phyloP scores from a whole-genome alignment of 257 asterid genomes.

The Paulownia fortunei region DNA sequence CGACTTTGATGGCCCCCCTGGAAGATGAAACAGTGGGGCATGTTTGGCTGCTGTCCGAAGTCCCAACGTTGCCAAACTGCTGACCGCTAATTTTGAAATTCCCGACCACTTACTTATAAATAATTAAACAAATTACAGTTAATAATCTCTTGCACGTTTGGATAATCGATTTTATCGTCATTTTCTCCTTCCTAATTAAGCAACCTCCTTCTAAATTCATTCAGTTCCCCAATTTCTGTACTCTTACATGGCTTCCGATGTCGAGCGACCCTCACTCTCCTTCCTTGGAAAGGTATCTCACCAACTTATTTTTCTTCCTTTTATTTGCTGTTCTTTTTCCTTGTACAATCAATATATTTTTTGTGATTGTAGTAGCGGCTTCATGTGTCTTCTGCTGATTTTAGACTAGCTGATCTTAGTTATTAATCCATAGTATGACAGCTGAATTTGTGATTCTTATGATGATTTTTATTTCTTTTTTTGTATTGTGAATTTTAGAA shows the following conservation, averaged over 20 bases:
- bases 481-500: constrained; percentile 35
- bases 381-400: neutral
- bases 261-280: constrained; percentile 43
- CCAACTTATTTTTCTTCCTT: neutral
- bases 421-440: neutral
- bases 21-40: neutral
- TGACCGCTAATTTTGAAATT: neutral
- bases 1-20: too few relatives aligned
- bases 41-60: neutral
- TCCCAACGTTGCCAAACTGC: neutral
- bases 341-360: neutral
- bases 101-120: neutral
- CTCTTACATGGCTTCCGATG: constrained; percentile 39
- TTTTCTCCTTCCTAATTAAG: neutral
- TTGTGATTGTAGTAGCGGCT: neutral
- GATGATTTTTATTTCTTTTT: neutral
- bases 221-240: neutral
- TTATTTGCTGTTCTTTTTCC: too few relatives aligned
- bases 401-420: constrained; percentile 15
- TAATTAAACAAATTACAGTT: too few relatives aligned
- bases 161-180: neutral
- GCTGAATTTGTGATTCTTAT: constrained; percentile 9
- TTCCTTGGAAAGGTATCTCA: constrained; percentile 40
- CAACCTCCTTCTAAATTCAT: constrained; percentile 15
- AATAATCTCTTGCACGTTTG: neutral